Base-by-base conservation (phyloP, 2,329 filamentous ascomycete species). In the Ascocoryne sarcoides region DNA sequence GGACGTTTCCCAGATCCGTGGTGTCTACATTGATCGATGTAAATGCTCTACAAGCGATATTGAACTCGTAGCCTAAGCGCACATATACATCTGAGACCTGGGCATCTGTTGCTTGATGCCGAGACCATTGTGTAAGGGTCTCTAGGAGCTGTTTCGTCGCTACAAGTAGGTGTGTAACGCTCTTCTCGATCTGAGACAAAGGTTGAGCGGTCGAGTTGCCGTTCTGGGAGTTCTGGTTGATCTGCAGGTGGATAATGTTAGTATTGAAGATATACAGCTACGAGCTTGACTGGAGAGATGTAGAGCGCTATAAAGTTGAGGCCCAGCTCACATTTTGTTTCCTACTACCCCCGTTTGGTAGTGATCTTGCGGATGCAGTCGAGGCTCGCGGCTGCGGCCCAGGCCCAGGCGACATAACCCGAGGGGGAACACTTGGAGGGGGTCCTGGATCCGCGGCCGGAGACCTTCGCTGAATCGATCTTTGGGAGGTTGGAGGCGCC, bases 11-110 rank as follows among this genome's bases (percentile, higher is more conserved):
- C 10, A 98, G 72, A 62, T 98, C 92, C 18, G 79, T 77, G 1
- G 89, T 95, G 57, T 98, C 92, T 48, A 98, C 92, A 47, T 93
- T 92, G 57, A 98, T 98, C 43, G 89, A 87, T 56, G 86, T 87
- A 65, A 98, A 98, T 46, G 92, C 90, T 41, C 92, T 83, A 63
- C 90, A 96, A 19, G 92, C 92, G 69, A 98, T 92, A 65, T 98
- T 98, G 73, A 98, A 98, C 65, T 98, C 92, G 65, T 98, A 98
- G 34, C 92, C 92, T 46, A 98, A 69, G 46, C 92, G 83, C 45
- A 98, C 92, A 60, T 98, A 98, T 54, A 98, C 92, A 62, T 98
- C 92, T 10, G 92, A 96, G 44, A 98, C 92, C 61, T 96, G 86
- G 46, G 82, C 84, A 65, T 98, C 92, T 48, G 87, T 89, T 40